These are phyloP conservation scores for Neofusicoccum kwambonambiense DNA, from an alignment of 2,329 filamentous ascomycete species.

Conservation along the genomic window DNA sequence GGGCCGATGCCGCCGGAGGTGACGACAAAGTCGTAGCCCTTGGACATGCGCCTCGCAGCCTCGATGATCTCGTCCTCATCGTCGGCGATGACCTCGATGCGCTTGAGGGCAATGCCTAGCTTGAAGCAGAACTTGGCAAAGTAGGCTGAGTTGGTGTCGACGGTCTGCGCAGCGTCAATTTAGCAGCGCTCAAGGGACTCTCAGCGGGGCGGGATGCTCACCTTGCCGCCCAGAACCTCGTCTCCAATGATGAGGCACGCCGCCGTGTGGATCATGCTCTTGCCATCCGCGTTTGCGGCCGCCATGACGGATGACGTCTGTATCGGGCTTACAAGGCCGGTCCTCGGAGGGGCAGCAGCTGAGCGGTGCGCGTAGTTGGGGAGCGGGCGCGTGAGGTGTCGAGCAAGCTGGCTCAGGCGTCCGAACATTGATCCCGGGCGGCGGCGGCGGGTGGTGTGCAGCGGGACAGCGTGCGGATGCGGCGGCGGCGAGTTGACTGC, in stretches of 20 bases:
- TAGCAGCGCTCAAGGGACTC: slow-evolving; percentile 2
- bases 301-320: slow-evolving; percentile 46
- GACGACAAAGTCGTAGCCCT: slow-evolving; percentile 88
- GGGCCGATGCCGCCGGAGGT: slow-evolving; percentile 95
- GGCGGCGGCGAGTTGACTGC: background rate
- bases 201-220: background rate
- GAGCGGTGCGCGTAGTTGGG: slow-evolving; percentile 57
- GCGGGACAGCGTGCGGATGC: background rate
- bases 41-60: slow-evolving; percentile 81
- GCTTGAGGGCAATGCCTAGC: slow-evolving; percentile 68
- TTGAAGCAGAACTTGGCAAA: slow-evolving; percentile 66
- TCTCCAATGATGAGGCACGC: slow-evolving; percentile 96
- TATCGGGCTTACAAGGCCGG: slow-evolving; percentile 41
- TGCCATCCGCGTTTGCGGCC: slow-evolving; percentile 48
- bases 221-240: slow-evolving; percentile 93
- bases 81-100: slow-evolving; percentile 90
- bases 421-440: slow-evolving; percentile 62
- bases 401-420: slow-evolving; percentile 69
- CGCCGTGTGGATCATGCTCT: slow-evolving; percentile 78
- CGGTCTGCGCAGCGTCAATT: slow-evolving; percentile 46
- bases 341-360: slow-evolving; percentile 31
- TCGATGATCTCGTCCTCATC: slow-evolving; percentile 89
- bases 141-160: slow-evolving; percentile 65
- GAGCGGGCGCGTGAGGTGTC: slow-evolving; percentile 66
- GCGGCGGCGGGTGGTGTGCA: background rate